These are phyloP conservation scores for Tardiomyces blankii DNA, from an alignment of 1,139 yeast species.

Conservation along the genomic window DNA sequence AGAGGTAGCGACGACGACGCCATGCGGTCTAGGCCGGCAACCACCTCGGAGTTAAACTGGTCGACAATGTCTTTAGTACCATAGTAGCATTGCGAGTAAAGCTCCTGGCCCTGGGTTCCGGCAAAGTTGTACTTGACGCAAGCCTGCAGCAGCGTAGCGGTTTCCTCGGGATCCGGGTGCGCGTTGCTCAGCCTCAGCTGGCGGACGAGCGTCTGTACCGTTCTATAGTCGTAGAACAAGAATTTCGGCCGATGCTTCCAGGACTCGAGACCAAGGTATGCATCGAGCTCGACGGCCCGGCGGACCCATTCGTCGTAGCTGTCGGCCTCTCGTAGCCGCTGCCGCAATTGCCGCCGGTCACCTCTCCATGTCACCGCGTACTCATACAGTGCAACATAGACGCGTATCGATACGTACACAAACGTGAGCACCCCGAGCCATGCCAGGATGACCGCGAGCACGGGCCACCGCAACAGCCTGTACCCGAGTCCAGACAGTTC, in stretches of 20 bases:
- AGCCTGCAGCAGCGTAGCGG: constrained; percentile 49
- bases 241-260: constrained; percentile 58
- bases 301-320: constrained; percentile 52
- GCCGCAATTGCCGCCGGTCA: constrained; percentile 38
- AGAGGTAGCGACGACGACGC: constrained; percentile 31
- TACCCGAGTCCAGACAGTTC: constrained; percentile 34
- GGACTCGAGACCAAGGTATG: constrained; percentile 43
- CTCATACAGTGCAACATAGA: constrained; percentile 57
- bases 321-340: constrained; percentile 36
- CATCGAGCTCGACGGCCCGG: constrained; percentile 48
- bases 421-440: constrained; percentile 46
- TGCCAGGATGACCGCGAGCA: constrained; percentile 36
- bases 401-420: constrained; percentile 42
- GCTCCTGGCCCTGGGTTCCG: constrained; percentile 61
- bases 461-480: constrained; percentile 53
- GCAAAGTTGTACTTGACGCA: constrained; percentile 68
- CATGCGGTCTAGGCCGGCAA: constrained; percentile 36
- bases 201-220: constrained; percentile 41
- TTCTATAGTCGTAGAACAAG: constrained; percentile 58
- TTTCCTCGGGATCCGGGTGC: constrained; percentile 32
- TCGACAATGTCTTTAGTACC: constrained; percentile 60
- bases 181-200: constrained; percentile 32
- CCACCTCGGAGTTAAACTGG: constrained; percentile 44
- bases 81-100: constrained; percentile 64
- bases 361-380: constrained; percentile 44